phyloP scores from a whole-genome alignment of 371 early-diverging fungal species.

The Zopfochytrium polystomum region DNA sequence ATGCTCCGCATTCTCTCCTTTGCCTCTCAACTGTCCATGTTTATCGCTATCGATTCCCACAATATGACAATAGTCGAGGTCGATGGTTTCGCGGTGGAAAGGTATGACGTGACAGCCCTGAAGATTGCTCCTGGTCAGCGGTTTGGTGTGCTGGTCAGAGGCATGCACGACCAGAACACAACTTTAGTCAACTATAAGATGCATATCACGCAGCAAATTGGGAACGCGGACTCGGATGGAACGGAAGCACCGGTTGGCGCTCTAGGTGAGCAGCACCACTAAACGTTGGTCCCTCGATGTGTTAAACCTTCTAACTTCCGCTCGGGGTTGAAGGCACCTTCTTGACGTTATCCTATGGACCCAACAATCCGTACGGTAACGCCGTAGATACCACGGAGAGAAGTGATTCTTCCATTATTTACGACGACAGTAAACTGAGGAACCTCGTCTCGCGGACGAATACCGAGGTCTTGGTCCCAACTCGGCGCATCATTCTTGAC shows the following conservation, averaged over 20 bases:
- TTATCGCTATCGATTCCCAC: constrained; percentile 2
- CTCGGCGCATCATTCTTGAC: constrained; percentile 3
- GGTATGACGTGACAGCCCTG: neutral
- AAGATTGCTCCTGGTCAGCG: constrained; percentile 19
- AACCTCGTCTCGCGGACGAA: neutral
- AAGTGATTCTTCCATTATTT: neutral
- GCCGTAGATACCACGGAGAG: constrained; percentile 3
- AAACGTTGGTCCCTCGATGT: neutral
- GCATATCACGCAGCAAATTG: constrained; percentile 1
- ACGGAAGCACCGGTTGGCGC: neutral
- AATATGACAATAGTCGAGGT: constrained; percentile 13
- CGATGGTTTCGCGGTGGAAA: neutral
- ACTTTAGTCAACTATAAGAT: constrained; percentile 1
- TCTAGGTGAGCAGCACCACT: neutral
- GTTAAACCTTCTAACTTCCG: neutral
- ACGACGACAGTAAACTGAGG: neutral
- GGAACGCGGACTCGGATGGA: neutral
- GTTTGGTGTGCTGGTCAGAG: constrained; percentile 7
- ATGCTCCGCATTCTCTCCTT: constrained; percentile 3
- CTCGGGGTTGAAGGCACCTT: neutral
- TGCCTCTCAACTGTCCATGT: constrained; percentile 3
- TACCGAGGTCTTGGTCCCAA: constrained; percentile 1
- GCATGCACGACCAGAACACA: constrained; percentile 1
- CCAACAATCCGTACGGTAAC: neutral
- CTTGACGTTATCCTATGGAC: constrained; percentile 1